Evolutionary conservation across 805 yeast species (phyloP).

Genomic region (Zygosaccharomyces gambellarensis): DNA sequence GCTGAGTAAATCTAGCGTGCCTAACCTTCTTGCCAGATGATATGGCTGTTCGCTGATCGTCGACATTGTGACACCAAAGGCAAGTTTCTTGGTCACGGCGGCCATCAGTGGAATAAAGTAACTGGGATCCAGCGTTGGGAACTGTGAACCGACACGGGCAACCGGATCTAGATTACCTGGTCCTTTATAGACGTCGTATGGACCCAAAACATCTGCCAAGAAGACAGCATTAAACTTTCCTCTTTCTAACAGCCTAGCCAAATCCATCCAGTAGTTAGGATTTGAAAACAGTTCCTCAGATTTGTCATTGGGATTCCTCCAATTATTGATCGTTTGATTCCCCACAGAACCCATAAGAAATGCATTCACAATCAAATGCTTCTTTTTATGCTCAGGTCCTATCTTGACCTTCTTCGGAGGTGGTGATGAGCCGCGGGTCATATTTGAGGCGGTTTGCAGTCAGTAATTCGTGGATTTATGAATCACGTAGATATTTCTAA

Average conservation of each 20-base stretch:
- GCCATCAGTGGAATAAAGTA: constrained; percentile 41
- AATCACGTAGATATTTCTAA: neutral
- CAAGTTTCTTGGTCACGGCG: constrained; percentile 38
- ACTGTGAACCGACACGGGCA: constrained; percentile 34
- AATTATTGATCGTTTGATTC: constrained; percentile 16
- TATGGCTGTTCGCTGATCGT: constrained; percentile 43
- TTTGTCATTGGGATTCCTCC: constrained; percentile 16
- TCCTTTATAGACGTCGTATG: constrained; percentile 41
- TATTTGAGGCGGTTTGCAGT: neutral
- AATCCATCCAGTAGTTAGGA: constrained; percentile 37
- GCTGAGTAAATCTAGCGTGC: constrained; percentile 42
- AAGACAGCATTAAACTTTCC: constrained; percentile 39
- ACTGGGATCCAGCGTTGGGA: constrained; percentile 40
- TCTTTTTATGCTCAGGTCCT: constrained; percentile 10
- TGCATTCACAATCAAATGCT: constrained; percentile 35
- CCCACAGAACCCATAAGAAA: constrained; percentile 36
- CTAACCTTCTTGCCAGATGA: constrained; percentile 40
- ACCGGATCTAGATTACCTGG: constrained; percentile 37
- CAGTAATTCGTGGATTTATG: neutral
- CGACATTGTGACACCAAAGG: constrained; percentile 41
- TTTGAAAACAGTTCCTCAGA: constrained; percentile 20
- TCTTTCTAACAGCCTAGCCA: constrained; percentile 36
- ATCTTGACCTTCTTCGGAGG: neutral
- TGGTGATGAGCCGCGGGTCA: neutral
- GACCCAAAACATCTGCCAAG: constrained; percentile 40